phyloP scores from a whole-genome alignment of 805 yeast genomes.

The Wickerhamomyces rabaulensis region DNA sequence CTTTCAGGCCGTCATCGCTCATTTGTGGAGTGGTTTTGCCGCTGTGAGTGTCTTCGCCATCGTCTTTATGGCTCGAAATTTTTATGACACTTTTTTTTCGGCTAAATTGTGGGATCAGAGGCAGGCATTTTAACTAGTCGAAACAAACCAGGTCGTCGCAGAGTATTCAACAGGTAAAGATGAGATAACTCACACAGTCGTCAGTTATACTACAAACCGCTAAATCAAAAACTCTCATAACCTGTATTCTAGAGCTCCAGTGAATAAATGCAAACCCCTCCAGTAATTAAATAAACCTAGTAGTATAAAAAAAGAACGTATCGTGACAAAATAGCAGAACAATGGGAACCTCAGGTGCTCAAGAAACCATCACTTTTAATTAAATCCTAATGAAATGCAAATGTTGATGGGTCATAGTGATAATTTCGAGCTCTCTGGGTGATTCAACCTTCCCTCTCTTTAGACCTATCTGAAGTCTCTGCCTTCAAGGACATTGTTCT shows the following conservation, averaged over 20 bases:
- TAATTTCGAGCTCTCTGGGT: background rate
- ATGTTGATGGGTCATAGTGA: background rate
- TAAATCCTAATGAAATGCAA: background rate
- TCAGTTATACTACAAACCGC: background rate
- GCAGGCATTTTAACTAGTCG: no score
- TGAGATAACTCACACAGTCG: no score
- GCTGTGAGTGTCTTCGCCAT: background rate
- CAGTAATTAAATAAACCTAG: background rate
- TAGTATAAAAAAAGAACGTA: background rate
- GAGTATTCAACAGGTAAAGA: no score
- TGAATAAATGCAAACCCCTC: background rate
- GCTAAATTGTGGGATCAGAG: no score
- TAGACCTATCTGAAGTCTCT: background rate
- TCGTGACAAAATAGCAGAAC: background rate
- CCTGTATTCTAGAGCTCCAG: background rate
- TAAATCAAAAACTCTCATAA: background rate
- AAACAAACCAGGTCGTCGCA: no score
- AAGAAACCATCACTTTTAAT: background rate
- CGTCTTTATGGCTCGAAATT: background rate
- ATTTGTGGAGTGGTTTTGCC: background rate
- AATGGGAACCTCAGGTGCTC: background rate
- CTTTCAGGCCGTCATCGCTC: background rate
- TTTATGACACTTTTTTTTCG: background rate
- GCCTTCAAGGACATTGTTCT: conserved; percentile 5
- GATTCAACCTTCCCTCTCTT: background rate